Conservation (phyloP, 2,329 filamentous ascomycete species). For the Fusarium mangiferae region DNA sequence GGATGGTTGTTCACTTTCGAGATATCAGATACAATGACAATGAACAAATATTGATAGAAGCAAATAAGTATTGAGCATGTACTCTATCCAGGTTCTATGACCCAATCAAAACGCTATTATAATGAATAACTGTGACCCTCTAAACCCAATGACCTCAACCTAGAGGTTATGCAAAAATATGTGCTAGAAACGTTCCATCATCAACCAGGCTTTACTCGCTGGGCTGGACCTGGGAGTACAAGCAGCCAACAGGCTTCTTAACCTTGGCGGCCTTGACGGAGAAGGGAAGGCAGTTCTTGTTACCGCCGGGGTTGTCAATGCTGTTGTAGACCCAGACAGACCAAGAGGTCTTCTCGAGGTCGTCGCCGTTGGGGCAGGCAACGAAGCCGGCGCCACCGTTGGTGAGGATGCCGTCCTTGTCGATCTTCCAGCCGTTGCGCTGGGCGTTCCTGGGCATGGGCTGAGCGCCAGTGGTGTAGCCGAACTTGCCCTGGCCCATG, state of each 20-base stretch:
- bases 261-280: slow-evolving; percentile 44
- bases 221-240: slow-evolving; percentile 44
- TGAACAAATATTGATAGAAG: neutral
- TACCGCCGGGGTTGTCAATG: slow-evolving; percentile 49
- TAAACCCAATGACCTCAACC: neutral
- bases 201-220: neutral
- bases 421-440: slow-evolving; percentile 59
- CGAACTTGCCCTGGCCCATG: slow-evolving; percentile 66
- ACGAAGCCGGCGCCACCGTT: slow-evolving; percentile 58
- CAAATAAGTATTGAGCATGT: slow-evolving; percentile 6
- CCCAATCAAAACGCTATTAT: slow-evolving; percentile 6
- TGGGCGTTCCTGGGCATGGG: slow-evolving; percentile 54
- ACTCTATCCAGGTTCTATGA: neutral
- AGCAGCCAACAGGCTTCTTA: slow-evolving; percentile 50
- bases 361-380: slow-evolving; percentile 61
- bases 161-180: no score
- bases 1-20: no score
- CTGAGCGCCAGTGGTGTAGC: slow-evolving; percentile 61
- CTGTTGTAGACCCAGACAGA: slow-evolving; percentile 51
- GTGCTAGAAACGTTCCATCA: neutral
- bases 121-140: neutral
- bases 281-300: slow-evolving; percentile 52
- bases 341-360: slow-evolving; percentile 49
- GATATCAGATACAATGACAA: neutral
- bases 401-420: slow-evolving; percentile 55